A percentile compares a stretch with the other conserved stretches of the same genome.
These are phyloP conservation scores for Magnaporthiopsis rhizophila DNA, from an alignment of 2,329 filamentous ascomycete genomes.

Conservation along the genomic window DNA sequence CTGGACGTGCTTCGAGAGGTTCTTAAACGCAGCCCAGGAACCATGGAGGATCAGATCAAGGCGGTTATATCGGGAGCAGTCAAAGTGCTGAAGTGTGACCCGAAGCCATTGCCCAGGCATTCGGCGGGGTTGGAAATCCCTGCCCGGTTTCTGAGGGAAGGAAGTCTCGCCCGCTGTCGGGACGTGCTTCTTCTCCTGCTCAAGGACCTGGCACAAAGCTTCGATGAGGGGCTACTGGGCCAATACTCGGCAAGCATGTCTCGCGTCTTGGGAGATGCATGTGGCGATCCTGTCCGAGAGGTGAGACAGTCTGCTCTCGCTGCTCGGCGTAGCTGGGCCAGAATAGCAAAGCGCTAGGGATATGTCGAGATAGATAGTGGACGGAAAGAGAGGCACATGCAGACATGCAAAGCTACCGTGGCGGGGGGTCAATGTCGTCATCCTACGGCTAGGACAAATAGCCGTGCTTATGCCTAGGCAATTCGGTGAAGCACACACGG, in stretches of 20 bases:
- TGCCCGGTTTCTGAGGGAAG: neutral
- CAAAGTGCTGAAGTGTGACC: slow-evolving; percentile 20
- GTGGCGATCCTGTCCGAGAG: slow-evolving; percentile 45
- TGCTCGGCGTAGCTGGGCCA: slow-evolving; percentile 41
- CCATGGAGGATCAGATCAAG: slow-evolving; percentile 38
- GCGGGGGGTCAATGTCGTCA: no score
- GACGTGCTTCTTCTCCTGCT: slow-evolving; percentile 40
- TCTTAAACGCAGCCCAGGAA: slow-evolving; percentile 35
- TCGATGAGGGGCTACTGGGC: slow-evolving; percentile 38
- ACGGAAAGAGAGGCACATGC: neutral
- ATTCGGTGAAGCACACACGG: no score
- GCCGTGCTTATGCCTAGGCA: no score
- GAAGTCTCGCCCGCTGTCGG: slow-evolving; percentile 27
- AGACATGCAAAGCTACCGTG: no score
- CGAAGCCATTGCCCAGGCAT: neutral
- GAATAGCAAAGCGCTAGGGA: slow-evolving; percentile 13
- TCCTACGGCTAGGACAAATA: no score
- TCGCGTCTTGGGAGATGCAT: slow-evolving; percentile 39
- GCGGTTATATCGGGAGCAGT: slow-evolving; percentile 39
- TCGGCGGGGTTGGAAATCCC: neutral
- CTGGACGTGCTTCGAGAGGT: slow-evolving; percentile 40
- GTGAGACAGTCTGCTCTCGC: slow-evolving; percentile 40
- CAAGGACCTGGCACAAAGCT: slow-evolving; percentile 36
- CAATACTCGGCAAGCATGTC: slow-evolving; percentile 35
- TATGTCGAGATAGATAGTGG: neutral